These are phyloP conservation scores for Cucumis melo DNA, from an alignment of 306 rosid genomes.

Conservation along the genomic window DNA sequence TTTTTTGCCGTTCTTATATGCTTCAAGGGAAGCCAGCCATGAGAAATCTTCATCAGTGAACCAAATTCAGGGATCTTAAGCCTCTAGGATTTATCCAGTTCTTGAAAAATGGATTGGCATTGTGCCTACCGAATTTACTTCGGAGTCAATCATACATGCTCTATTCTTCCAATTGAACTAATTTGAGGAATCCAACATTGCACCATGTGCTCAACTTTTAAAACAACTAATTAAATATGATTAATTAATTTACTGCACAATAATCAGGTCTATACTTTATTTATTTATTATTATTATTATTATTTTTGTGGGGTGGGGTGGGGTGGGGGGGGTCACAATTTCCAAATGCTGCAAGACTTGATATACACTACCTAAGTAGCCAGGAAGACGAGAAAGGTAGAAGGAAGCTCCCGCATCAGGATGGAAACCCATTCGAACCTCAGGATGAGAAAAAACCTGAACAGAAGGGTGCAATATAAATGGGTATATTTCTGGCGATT, in stretches of 20 bases:
- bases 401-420: constrained; percentile 98
- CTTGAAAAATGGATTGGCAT: too few species aligned
- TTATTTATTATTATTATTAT: too few species aligned
- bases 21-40: neutral
- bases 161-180: neutral
- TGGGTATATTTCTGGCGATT: neutral
- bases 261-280: too few species aligned
- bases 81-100: neutral
- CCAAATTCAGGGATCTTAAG: neutral
- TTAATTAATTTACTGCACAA: too few species aligned
- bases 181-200: neutral
- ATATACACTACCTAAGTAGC: constrained; percentile 56
- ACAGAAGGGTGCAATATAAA: neutral
- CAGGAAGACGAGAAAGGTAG: constrained; percentile 87
- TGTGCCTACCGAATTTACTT: too few species aligned
- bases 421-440: constrained; percentile 90
- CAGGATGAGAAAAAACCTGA: constrained; percentile 71
- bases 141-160: neutral
- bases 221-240: neutral
- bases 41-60: neutral
- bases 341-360: neutral
- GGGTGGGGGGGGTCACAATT: neutral
- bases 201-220: neutral
- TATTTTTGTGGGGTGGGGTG: too few species aligned
- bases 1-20: neutral